Conservation (phyloP, 2,329 filamentous ascomycete genomes). For the Colletotrichum melonis region DNA sequence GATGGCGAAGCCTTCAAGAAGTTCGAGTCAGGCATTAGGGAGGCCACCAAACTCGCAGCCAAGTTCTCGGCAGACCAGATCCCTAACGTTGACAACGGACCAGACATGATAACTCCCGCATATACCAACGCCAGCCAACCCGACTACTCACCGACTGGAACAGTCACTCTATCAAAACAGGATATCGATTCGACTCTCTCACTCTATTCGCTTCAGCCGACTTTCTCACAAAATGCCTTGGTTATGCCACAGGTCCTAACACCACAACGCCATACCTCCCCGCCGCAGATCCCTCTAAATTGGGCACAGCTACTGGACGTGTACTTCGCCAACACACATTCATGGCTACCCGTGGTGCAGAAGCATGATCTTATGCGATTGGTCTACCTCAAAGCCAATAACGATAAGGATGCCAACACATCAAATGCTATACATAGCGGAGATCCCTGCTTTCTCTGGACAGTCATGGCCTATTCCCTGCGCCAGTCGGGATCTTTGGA, state of each 20-base stretch:
- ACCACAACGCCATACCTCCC: background rate
- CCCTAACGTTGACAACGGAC: background rate
- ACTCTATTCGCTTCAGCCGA: no score
- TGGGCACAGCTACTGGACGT: conserved; percentile 11
- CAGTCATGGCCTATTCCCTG: conserved; percentile 22
- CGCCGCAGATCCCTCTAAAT: background rate
- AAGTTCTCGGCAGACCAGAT: background rate
- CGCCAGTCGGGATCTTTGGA: background rate
- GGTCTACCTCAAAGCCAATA: background rate
- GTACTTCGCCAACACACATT: conserved; percentile 12
- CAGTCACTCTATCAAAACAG: no score
- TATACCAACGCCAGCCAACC: no score
- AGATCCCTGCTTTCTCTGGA: conserved; percentile 13
- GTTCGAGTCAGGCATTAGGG: background rate
- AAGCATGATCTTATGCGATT: conserved; percentile 28
- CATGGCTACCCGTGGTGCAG: conserved; percentile 17
- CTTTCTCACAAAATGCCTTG: background rate
- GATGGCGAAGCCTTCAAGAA: conserved; percentile 9
- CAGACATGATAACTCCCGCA: no score
- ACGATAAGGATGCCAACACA: background rate
- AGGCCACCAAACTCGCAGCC: background rate
- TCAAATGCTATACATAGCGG: background rate
- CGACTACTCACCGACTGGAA: no score
- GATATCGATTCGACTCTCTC: no score
- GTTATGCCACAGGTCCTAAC: background rate